These are phyloP conservation scores for Endocarpon pusillum DNA, from an alignment of 495 filamentous ascomycete genomes.

Conservation along the genomic window DNA sequence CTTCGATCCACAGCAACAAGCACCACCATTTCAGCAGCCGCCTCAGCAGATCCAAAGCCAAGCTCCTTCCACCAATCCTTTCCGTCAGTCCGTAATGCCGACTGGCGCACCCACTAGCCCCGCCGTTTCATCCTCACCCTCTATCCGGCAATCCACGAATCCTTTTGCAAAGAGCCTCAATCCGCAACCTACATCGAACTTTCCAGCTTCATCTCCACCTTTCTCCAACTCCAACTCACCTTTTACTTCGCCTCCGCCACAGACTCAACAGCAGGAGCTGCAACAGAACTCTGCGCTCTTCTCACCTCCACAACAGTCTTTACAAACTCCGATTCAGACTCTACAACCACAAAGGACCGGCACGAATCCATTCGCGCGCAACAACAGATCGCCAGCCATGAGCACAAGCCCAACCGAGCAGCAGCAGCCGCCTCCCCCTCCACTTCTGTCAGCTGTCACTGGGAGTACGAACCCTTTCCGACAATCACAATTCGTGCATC, in stretches of 20 bases:
- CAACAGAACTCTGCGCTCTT: too few relatives aligned
- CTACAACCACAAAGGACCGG: constrained; percentile 29
- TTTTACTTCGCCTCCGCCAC: constrained; percentile 31
- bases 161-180: constrained; percentile 52
- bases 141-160: constrained; percentile 60
- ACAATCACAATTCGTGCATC: constrained; percentile 72
- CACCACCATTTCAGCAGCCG: constrained; percentile 10
- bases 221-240: constrained; percentile 12
- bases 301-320: constrained; percentile 14
- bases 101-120: constrained; percentile 24
- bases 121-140: constrained; percentile 18
- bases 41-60: constrained; percentile 28
- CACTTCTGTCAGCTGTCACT: constrained; percentile 52
- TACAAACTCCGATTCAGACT: constrained; percentile 7
- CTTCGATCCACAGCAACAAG: constrained; percentile 32
- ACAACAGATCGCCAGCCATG: too few relatives aligned
- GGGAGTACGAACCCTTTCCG: constrained; percentile 93
- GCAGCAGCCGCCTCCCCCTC: constrained; percentile 23
- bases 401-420: constrained; percentile 20
- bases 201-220: constrained; percentile 17
- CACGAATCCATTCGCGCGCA: constrained; percentile 36
- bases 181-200: constrained; percentile 16
- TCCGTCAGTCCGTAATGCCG: constrained; percentile 62
- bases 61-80: constrained; percentile 65
- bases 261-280: constrained; percentile 21